Conservation (phyloP, 1,284 basidiomycete species). For the Boletellus sp. region DNA sequence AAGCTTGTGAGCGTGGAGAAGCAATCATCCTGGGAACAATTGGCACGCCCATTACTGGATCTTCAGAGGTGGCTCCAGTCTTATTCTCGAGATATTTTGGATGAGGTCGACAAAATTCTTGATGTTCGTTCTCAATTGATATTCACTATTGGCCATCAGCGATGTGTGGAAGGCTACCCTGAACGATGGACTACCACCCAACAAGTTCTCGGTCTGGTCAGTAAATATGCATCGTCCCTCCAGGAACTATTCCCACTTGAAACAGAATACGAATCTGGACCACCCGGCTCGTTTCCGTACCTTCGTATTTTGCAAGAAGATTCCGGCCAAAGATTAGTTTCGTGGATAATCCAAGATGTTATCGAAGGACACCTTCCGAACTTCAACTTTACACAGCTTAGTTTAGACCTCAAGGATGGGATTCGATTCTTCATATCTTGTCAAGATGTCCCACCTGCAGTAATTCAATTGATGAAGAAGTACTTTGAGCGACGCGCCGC, state of each 20-base stretch:
- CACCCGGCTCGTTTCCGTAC: conserved; percentile 29
- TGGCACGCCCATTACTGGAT: neutral
- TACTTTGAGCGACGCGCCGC: conserved; percentile 8
- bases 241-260: neutral
- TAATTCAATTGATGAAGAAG: conserved; percentile 10
- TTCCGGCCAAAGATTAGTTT: conserved; percentile 24
- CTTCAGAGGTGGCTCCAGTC: neutral
- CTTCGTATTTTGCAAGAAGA: conserved; percentile 32
- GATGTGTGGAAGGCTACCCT: neutral
- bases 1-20: neutral
- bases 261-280: neutral
- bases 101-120: neutral
- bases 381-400: conserved; percentile 20
- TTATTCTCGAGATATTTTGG: too few relatives aligned
- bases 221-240: neutral
- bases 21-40: neutral
- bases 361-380: conserved; percentile 23
- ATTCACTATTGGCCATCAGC: neutral
- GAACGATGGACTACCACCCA: neutral
- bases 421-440: conserved; percentile 25
- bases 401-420: conserved; percentile 10
- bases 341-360: conserved; percentile 24
- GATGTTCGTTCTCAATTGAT: neutral
- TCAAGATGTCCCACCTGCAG: conserved; percentile 13
- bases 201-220: neutral